Evolutionary conservation across 1,284 basidiomycete species (phyloP).

Genomic region (Somion occarium): DNA sequence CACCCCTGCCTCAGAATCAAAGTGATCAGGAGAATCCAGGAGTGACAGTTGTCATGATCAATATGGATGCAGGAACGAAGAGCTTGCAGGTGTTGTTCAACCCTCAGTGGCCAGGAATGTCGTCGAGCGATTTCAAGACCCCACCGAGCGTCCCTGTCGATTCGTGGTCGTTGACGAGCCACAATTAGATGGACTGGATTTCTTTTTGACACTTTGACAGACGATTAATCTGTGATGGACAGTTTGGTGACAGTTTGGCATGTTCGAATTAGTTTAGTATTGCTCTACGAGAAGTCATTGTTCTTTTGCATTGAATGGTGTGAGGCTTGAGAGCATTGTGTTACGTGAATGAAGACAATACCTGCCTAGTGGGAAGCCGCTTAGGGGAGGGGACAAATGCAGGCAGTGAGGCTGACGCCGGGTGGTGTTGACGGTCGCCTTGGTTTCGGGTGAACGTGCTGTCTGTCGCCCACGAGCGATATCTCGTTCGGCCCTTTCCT

Average conservation of each 20-base stretch:
- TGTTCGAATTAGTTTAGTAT: conserved; percentile 1
- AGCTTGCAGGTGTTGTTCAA: conserved; percentile 80
- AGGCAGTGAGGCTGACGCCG: conserved; percentile 5
- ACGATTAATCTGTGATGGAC: conserved; percentile 10
- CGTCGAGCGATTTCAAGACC: conserved; percentile 55
- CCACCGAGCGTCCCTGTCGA: conserved; percentile 63
- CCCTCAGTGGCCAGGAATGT: conserved; percentile 75
- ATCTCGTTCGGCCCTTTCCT: not conserved
- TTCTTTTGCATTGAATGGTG: not conserved
- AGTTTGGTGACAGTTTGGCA: conserved; percentile 1
- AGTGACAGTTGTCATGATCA: conserved; percentile 79
- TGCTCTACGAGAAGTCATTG: not conserved
- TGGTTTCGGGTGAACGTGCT: conserved; percentile 6
- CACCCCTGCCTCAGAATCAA: conserved; percentile 48
- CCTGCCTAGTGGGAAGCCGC: not conserved
- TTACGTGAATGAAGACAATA: not conserved
- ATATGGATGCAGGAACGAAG: conserved; percentile 65
- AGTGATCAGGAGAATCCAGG: conserved; percentile 74
- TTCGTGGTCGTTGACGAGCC: conserved; percentile 71
- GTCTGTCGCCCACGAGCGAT: not conserved
- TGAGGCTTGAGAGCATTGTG: not conserved
- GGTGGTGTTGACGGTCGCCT: conserved; percentile 1
- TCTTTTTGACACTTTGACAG: conserved; percentile 7
- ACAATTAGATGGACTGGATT: conserved; percentile 36
- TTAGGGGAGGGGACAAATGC: not conserved